Evolutionary conservation across 805 yeast species (phyloP).

Genomic region (Starmerella floricola): DNA sequence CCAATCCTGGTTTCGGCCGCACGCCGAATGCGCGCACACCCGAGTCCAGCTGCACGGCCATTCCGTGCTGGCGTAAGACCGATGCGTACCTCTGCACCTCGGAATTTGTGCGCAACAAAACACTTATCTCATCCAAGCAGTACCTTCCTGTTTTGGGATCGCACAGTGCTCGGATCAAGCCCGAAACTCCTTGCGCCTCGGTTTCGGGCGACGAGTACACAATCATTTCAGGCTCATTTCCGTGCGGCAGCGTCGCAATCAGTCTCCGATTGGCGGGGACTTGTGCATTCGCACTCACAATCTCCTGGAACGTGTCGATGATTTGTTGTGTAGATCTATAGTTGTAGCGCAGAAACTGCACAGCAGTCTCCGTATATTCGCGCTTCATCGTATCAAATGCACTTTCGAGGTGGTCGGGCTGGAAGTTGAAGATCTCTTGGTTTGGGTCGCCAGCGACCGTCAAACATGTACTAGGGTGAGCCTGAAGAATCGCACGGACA

Average conservation of each 20-base stretch:
- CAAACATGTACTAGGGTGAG: slow-evolving; percentile 1
- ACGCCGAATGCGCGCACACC: slow-evolving; percentile 9
- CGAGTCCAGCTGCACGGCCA: slow-evolving; percentile 1
- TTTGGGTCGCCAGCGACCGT: slow-evolving; percentile 21
- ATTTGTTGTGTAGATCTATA: slow-evolving; percentile 18
- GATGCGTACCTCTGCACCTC: background rate
- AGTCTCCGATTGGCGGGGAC: background rate
- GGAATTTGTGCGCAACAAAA: slow-evolving; percentile 12
- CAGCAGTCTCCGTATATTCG: slow-evolving; percentile 4
- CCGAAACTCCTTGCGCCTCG: slow-evolving; percentile 2
- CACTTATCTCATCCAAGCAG: slow-evolving; percentile 9
- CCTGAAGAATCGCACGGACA: slow-evolving; percentile 2
- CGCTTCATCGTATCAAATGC: slow-evolving; percentile 14
- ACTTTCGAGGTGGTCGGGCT: slow-evolving; percentile 2
- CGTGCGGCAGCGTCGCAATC: slow-evolving; percentile 1
- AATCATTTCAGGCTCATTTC: slow-evolving; percentile 8
- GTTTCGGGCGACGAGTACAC: background rate
- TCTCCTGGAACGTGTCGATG: slow-evolving; percentile 4
- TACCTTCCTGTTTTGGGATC: background rate
- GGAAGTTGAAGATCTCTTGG: slow-evolving; percentile 19
- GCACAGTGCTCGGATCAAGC: slow-evolving; percentile 1
- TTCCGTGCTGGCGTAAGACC: background rate
- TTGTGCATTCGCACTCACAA: slow-evolving; percentile 1
- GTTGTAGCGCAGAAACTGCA: slow-evolving; percentile 9
- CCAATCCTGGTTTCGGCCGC: slow-evolving; percentile 8